These are phyloP conservation scores for Gryganskiella cystojenkinii DNA, from an alignment of 192 early-diverging fungal species.

Conservation along the genomic window DNA sequence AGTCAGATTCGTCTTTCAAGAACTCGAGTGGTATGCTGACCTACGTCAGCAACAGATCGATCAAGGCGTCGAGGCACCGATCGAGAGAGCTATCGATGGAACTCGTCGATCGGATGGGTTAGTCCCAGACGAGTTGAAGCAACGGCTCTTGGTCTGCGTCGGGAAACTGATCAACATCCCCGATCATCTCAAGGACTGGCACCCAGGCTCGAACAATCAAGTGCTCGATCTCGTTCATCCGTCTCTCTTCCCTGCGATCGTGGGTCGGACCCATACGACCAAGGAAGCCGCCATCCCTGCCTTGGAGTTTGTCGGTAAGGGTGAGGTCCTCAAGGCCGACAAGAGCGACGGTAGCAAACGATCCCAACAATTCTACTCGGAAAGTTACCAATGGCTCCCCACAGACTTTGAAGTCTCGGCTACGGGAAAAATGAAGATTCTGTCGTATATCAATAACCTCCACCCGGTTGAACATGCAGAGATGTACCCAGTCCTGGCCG, in stretches of 20 bases:
- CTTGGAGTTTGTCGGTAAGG: too few relatives aligned
- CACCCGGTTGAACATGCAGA: constrained; percentile 62
- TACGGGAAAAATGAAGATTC: constrained; percentile 57
- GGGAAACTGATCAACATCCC: constrained; percentile 12
- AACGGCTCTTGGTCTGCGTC: constrained; percentile 15
- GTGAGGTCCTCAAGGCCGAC: too few relatives aligned
- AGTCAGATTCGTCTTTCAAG: constrained; percentile 30
- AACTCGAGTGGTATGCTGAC: constrained; percentile 33
- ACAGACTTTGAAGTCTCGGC: constrained; percentile 67
- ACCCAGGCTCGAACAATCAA: constrained; percentile 52
- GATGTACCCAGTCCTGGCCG: constrained; percentile 62
- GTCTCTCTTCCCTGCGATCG: too few relatives aligned
- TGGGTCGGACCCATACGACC: too few relatives aligned
- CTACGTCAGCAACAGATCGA: constrained; percentile 2
- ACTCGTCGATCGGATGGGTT: too few relatives aligned
- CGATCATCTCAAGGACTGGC: constrained; percentile 54
- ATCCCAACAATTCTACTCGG: too few relatives aligned
- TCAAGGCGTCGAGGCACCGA: constrained; percentile 20
- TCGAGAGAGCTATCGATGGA: background rate
- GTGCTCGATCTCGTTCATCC: constrained; percentile 66
- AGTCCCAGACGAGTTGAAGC: too few relatives aligned
- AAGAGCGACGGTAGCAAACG: too few relatives aligned
- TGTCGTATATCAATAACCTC: constrained; percentile 83
- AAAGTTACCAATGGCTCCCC: constrained; percentile 73
- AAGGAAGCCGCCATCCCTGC: too few relatives aligned